Percentiles rank a stretch among this genome's conserved stretches.
Evolutionary conservation across 1,284 basidiomycete genomes (phyloP).

Genomic region (Takashimella koratensis): DNA sequence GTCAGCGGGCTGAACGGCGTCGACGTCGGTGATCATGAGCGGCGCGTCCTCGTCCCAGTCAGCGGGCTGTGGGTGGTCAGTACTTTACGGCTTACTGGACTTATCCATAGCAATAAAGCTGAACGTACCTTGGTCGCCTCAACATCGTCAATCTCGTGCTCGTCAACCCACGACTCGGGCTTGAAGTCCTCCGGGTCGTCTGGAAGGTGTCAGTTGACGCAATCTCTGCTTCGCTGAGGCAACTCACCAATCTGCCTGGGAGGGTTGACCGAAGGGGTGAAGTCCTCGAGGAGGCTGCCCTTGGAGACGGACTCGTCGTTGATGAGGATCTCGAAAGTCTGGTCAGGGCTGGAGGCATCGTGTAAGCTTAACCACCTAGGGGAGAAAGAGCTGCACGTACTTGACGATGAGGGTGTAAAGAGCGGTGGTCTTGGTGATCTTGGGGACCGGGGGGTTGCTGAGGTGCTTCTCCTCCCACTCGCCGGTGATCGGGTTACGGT

Average conservation of each 20-base stretch:
- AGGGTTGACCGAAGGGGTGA: conserved; percentile 92
- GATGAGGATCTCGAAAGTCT: conserved; percentile 89
- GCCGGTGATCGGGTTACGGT: conserved; percentile 85
- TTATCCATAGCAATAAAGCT: neutral
- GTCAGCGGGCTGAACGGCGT: conserved; percentile 85
- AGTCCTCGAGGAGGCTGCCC: conserved; percentile 89
- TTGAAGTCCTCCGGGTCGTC: conserved; percentile 86
- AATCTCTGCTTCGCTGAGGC: neutral
- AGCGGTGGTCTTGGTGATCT: conserved; percentile 82
- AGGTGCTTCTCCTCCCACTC: conserved; percentile 98
- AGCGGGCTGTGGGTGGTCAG: conserved; percentile 56
- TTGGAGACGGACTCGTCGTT: conserved; percentile 78
- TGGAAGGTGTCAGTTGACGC: conserved; percentile 2
- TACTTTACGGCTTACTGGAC: conserved; percentile 3
- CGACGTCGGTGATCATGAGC: conserved; percentile 80
- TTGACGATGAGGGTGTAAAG: conserved; percentile 89
- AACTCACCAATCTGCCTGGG: conserved; percentile 69
- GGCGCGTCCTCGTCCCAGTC: conserved; percentile 97
- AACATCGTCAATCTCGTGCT: conserved; percentile 77
- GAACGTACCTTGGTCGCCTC: conserved; percentile 69
- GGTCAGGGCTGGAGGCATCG: conserved; percentile 67
- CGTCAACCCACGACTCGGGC: conserved; percentile 91
- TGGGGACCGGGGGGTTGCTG: conserved; percentile 71
- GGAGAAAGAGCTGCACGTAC: conserved; percentile 53
- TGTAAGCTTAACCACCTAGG: conserved; percentile 1